phyloP scores from a whole-genome alignment of 192 early-diverging fungal species.

The Linnemannia elongata region DNA sequence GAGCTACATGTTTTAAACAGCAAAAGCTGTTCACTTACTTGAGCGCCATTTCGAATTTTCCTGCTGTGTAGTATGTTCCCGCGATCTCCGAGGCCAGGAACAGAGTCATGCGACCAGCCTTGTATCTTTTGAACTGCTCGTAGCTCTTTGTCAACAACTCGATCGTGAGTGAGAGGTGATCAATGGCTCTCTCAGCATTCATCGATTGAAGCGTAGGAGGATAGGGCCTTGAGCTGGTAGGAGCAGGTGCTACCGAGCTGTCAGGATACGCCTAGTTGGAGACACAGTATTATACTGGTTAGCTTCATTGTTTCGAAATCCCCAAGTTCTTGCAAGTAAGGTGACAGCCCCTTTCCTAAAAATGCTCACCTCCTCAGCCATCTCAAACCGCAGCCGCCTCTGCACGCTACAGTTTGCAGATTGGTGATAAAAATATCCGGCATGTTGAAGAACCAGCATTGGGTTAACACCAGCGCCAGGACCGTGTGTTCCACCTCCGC shows the following conservation, averaged over 20 bases:
- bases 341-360: background rate
- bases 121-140: slow-evolving; percentile 86
- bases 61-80: slow-evolving; percentile 79
- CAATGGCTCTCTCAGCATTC: slow-evolving; percentile 65
- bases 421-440: slow-evolving; percentile 86
- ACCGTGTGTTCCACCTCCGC: slow-evolving; percentile 49
- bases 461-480: slow-evolving; percentile 66
- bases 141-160: slow-evolving; percentile 93
- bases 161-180: slow-evolving; percentile 80
- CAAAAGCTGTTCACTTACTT: slow-evolving; percentile 54
- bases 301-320: background rate
- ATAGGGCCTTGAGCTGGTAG: slow-evolving; percentile 45
- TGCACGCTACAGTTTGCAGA: slow-evolving; percentile 84
- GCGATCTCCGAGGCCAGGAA: slow-evolving; percentile 92
- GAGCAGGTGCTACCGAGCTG: slow-evolving; percentile 19
- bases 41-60: slow-evolving; percentile 88
- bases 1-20: background rate
- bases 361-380: slow-evolving; percentile 54
- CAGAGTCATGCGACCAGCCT: slow-evolving; percentile 82
- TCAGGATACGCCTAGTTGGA: slow-evolving; percentile 35
- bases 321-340: background rate
- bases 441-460: slow-evolving; percentile 81
- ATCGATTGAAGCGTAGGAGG: slow-evolving; percentile 55
- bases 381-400: slow-evolving; percentile 69
- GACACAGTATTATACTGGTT: background rate